Evolutionary conservation across 805 yeast species (phyloP), one percentile per base, ranked within the genome.

Genomic region (Teunomyces tritomae): DNA sequence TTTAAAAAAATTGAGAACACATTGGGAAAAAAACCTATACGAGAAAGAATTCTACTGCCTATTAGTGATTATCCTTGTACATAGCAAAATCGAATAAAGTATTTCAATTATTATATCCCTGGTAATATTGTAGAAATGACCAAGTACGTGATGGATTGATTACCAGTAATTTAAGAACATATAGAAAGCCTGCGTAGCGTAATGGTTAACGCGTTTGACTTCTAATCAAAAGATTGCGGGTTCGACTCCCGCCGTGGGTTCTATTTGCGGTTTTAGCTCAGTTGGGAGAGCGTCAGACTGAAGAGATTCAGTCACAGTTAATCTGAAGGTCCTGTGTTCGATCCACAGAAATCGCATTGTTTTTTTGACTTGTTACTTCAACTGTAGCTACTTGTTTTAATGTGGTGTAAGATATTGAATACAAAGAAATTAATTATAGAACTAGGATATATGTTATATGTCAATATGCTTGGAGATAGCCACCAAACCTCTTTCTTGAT

Each of bases 271-370:
- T 52, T 59, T 62, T 61, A 62, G 67, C 67, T 63, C 67, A 63
- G 65, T 61, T 60, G 67, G 67, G 68, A 64, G 68, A 64, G 68
- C 68, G 68, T 62, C 68, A 64, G 68, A 64, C 68, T 64, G 68
- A 63, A 58, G 63, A 49, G 45, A 49, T 52, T 52, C 55, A 49
- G 55, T 52, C 62, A 53, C 60, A 61, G 61, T 56, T 59, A 58
- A 83, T 83, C 87, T 83, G 87, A 79, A 84, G 89, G 89, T 83
- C 87, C 85, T 82, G 88, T 81, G 88, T 84, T 84, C 88, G 85
- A 84, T 82, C 88, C 89, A 81, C 88, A 82, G 80, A 79, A 47
- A 49, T 44, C 53, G 50, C 53, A 46, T 37, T 13, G 4, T 29
- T 34, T 46, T 49, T 47, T 32, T 6, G 27, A 10, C 11, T 8